These are phyloP conservation scores for Fusarium sp. DNA, from an alignment of 2,329 filamentous ascomycete genomes.

Conservation along the genomic window DNA sequence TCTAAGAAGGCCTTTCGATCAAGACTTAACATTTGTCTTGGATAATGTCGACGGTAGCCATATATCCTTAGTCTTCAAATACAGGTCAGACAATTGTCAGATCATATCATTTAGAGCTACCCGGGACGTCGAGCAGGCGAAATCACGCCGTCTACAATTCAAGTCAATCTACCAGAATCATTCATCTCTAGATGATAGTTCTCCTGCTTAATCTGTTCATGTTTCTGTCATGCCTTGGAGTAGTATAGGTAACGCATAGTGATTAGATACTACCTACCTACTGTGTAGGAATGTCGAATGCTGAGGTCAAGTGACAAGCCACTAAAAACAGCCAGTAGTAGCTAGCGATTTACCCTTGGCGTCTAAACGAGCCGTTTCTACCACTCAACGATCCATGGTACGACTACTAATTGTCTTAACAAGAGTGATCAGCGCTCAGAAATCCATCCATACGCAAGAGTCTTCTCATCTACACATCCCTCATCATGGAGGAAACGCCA, in stretches of 20 bases:
- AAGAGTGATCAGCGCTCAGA: background rate
- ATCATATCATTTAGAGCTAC: background rate
- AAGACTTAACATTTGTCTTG: background rate
- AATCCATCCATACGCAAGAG: background rate
- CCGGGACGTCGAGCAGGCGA: background rate
- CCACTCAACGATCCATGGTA: conserved; percentile 1
- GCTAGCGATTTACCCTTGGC: conserved; percentile 18
- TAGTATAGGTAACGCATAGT: background rate
- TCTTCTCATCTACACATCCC: background rate
- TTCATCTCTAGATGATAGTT: background rate
- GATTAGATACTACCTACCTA: background rate
- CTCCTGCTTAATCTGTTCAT: background rate
- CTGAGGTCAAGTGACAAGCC: conserved; percentile 34
- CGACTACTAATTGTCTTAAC: background rate
- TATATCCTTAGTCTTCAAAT: background rate
- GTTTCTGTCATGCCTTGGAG: background rate
- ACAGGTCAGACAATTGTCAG: background rate
- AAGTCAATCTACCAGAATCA: background rate
- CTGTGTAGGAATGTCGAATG: background rate
- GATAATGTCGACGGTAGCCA: background rate
- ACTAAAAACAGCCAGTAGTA: background rate
- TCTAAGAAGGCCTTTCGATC: too few species aligned
- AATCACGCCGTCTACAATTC: background rate
- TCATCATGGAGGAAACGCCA: conserved; percentile 47
- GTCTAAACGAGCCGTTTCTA: conserved; percentile 18